These are phyloP conservation scores for Wickerhamomyces subpelliculosus DNA, from an alignment of 805 yeast genomes.

Conservation along the genomic window DNA sequence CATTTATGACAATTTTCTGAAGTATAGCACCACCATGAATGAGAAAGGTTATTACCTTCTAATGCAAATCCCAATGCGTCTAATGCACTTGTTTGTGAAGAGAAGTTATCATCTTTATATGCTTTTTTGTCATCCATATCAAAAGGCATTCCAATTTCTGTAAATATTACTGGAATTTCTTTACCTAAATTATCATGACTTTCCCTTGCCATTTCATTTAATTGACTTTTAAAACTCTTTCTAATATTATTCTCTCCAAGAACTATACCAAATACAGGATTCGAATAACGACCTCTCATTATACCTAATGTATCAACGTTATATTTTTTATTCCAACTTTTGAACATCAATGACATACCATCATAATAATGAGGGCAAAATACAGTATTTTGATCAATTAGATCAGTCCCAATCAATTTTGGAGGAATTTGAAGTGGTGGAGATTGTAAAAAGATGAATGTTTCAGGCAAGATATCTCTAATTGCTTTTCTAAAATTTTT, in stretches of 20 bases:
- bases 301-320: constrained; percentile 90
- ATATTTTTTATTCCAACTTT: constrained; percentile 75
- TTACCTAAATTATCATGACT: constrained; percentile 54
- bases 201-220: constrained; percentile 60
- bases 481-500: constrained; percentile 39
- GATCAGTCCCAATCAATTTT: constrained; percentile 34
- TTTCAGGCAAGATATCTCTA: constrained; percentile 36
- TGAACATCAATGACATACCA: constrained; percentile 88
- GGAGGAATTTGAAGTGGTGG: constrained; percentile 83
- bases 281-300: constrained; percentile 66
- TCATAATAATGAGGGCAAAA: constrained; percentile 91
- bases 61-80: constrained; percentile 78
- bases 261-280: constrained; percentile 69
- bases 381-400: constrained; percentile 59
- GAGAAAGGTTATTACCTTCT: constrained; percentile 65
- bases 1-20: constrained; percentile 65
- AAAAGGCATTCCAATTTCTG: constrained; percentile 97
- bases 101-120: constrained; percentile 56
- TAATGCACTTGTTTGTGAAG: constrained; percentile 71
- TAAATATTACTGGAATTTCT: constrained; percentile 65
- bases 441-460: constrained; percentile 65
- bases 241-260: constrained; percentile 78
- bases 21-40: constrained; percentile 84
- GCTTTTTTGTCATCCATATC: constrained; percentile 85
- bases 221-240: constrained; percentile 61